Evolutionary conservation across 257 asterid species (phyloP), one percentile per base, ranked within the genome.

Genomic region (Gynochthodes officinalis): DNA sequence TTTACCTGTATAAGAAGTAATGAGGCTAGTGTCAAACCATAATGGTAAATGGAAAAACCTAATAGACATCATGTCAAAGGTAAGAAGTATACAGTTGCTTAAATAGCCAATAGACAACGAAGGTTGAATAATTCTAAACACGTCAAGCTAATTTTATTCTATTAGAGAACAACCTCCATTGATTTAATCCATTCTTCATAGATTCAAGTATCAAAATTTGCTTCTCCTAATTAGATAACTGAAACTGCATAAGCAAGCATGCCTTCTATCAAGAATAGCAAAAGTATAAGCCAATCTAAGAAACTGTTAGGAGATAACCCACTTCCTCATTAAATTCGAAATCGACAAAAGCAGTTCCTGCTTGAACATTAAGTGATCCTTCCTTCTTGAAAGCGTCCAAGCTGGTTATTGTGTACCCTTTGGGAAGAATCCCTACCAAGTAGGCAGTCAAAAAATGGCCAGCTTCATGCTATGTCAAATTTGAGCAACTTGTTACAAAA

Each of bases 371-470:
- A 44, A 89, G 88, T 0, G 97, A 94, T 67, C 99, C 97, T 83
- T 91, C 93, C 82, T 88, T 91, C 86, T 83, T 88, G 71, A 87
- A 79, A 69, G 98, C 96, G 48, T 94, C 98, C 86, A 92, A 87
- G 83, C 99, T 91, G 73, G 99, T 89, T 15, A 94, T 80, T 14
- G 95, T 76, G 77, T 91, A 94, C 54, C 90, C 92, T 84, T 76
- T 91, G 54, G 97, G 99, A 61, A 94, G 93, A 77, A 94, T 81
- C 43, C 99, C 99, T 10, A 91, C 93, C 91, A 94, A 78, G 84
- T 94, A 94, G 42, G 99, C 99, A 73, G 86, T 87, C 84, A 94
- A 83, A 90, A 94, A 91, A 87, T 94, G 99, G 69, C 99, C 99
- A 40, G 99, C 97, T 83, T 94, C 99, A 76, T 94, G 99, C 99